Conservation (phyloP, 2,329 filamentous ascomycete species). For the Diaporthe capsici region DNA sequence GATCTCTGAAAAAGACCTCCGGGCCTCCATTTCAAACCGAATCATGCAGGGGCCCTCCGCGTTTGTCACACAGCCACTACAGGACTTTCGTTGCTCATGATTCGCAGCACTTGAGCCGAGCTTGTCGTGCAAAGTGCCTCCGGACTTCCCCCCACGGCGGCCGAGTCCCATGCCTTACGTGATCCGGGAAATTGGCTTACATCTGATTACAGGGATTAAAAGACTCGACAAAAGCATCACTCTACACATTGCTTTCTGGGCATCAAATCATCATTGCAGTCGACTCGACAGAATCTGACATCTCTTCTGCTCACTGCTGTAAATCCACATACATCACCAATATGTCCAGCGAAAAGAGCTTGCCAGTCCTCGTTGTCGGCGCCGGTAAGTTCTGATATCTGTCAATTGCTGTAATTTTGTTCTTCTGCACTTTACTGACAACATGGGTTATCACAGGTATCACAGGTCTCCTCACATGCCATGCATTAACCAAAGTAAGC, state of each 20-base stretch:
- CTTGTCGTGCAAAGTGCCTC: background rate
- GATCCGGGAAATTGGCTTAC: background rate
- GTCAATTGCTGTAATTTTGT: background rate
- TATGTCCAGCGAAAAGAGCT: background rate
- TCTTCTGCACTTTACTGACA: background rate
- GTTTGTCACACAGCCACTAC: background rate
- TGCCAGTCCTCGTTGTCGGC: background rate
- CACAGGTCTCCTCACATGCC: slow-evolving; percentile 16
- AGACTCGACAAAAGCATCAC: background rate
- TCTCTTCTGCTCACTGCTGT: background rate
- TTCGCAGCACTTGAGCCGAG: background rate
- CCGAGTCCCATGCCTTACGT: slow-evolving; percentile 1
- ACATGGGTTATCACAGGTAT: background rate
- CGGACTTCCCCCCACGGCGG: slow-evolving; percentile 21
- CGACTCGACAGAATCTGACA: no score
- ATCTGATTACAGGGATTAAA: background rate
- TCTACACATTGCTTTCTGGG: background rate
- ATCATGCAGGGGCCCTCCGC: background rate
- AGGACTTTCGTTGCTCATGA: background rate
- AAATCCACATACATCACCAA: background rate
- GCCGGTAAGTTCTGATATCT: background rate
- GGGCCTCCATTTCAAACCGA: background rate
- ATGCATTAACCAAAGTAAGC: background rate
- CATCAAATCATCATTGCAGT: background rate
- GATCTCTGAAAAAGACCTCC: background rate